Evolutionary conservation across 2,329 filamentous ascomycete genomes (phyloP).

Genomic region (Parascedosporium putredinis): DNA sequence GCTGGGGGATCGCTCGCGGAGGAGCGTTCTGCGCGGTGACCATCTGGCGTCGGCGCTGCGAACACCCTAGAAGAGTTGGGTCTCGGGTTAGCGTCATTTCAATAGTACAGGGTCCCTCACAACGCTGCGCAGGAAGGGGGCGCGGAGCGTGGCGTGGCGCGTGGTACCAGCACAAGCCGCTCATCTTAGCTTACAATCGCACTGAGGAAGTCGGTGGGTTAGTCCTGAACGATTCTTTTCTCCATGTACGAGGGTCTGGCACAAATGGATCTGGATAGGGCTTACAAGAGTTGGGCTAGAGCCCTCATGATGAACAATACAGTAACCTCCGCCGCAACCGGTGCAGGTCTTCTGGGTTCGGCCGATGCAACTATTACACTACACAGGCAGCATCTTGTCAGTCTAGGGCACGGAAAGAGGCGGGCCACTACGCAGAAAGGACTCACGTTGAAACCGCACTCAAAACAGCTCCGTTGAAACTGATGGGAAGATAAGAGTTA

Average conservation of each 20-base stretch:
- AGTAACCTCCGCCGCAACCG: slow-evolving; percentile 70
- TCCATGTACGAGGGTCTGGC: too few relatives aligned
- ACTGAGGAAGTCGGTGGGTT: slow-evolving; percentile 5
- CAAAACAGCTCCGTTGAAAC: slow-evolving; percentile 67
- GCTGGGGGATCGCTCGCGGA: neutral
- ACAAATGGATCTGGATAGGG: slow-evolving; percentile 11
- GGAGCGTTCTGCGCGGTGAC: neutral
- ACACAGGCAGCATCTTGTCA: too few relatives aligned
- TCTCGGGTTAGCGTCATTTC: neutral
- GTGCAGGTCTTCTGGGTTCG: slow-evolving; percentile 61
- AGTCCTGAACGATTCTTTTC: too few relatives aligned
- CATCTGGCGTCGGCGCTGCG: neutral
- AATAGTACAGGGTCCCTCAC: too few relatives aligned
- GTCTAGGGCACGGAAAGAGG: too few relatives aligned
- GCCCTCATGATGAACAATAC: slow-evolving; percentile 71
- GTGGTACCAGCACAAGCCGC: too few relatives aligned
- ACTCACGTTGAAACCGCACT: slow-evolving; percentile 70
- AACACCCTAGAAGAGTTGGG: slow-evolving; percentile 8
- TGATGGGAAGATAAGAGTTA: slow-evolving; percentile 21
- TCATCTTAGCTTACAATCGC: slow-evolving; percentile 13
- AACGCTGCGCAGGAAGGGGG: too few relatives aligned
- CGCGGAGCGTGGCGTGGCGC: too few relatives aligned
- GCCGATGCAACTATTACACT: slow-evolving; percentile 69
- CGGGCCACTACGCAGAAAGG: neutral
- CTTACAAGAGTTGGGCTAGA: slow-evolving; percentile 54